Evolutionary conservation across 2,329 filamentous ascomycete species (phyloP).

Genomic region (Colletotrichum sp.): DNA sequence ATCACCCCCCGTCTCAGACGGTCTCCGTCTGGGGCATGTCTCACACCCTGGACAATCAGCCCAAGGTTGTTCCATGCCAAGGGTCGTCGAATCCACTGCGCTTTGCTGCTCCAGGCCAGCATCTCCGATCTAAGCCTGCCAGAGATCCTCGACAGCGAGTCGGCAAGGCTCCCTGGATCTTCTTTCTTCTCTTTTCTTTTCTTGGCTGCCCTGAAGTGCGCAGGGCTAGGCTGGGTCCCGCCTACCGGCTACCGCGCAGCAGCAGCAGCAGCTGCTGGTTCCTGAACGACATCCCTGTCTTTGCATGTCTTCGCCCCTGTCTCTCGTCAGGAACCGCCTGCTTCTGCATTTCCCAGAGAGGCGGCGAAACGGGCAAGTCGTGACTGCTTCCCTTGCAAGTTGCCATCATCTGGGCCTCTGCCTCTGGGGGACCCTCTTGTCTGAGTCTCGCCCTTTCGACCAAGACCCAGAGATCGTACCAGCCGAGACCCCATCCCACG

Average conservation of each 20-base stretch:
- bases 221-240: not conserved
- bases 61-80: not conserved
- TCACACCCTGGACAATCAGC: conserved; percentile 25
- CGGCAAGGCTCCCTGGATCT: not conserved
- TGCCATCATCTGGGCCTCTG: not conserved
- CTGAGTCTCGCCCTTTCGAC: not conserved
- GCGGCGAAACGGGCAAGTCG: not conserved
- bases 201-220: conserved; percentile 18
- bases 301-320: not conserved
- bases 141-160: conserved; percentile 2
- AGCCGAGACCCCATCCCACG: not conserved
- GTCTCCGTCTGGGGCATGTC: conserved; percentile 31
- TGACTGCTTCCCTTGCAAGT: not conserved
- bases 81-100: not conserved
- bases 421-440: not conserved
- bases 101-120: conserved; percentile 10
- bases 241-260: not conserved
- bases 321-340: not conserved
- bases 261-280: not conserved
- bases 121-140: conserved; percentile 12
- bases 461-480: conserved; percentile 18
- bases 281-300: not conserved
- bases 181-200: not conserved
- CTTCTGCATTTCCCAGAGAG: not conserved
- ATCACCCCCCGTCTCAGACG: conserved; percentile 26